Evolutionary conservation across 805 yeast genomes (phyloP).

Genomic region (Nakazawaea pomicola): DNA sequence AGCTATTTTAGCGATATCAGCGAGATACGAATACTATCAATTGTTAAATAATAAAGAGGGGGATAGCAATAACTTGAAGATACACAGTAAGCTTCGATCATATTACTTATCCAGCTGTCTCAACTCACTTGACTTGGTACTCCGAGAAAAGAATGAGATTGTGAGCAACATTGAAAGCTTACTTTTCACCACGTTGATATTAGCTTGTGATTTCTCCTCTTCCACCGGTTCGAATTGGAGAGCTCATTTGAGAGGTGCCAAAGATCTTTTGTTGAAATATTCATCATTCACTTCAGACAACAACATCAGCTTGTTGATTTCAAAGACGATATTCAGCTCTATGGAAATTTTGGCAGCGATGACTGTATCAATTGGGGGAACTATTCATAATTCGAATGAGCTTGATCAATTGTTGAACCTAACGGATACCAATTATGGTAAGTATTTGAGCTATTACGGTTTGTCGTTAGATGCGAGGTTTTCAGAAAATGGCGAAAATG

Average conservation of each 20-base stretch:
- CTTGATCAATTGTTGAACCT: constrained; percentile 31
- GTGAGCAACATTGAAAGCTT: constrained; percentile 62
- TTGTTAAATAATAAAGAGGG: constrained; percentile 14
- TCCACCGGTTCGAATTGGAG: constrained; percentile 60
- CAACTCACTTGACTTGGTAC: constrained; percentile 49
- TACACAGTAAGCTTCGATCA: constrained; percentile 56
- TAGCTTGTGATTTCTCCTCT: constrained; percentile 62
- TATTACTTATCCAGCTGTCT: constrained; percentile 63
- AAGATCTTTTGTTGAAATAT: constrained; percentile 53
- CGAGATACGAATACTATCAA: constrained; percentile 40
- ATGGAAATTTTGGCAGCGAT: constrained; percentile 60
- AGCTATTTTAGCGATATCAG: constrained; percentile 71
- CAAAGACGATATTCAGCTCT: constrained; percentile 32
- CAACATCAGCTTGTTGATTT: constrained; percentile 9
- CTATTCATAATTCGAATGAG: constrained; percentile 47
- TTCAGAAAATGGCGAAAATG: constrained; percentile 1
- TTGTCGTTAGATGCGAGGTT: constrained; percentile 23
- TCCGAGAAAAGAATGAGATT: constrained; percentile 34
- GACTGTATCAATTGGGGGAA: constrained; percentile 56
- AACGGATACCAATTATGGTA: constrained; percentile 19
- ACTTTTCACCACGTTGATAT: constrained; percentile 58
- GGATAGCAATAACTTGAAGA: constrained; percentile 13
- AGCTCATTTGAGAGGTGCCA: constrained; percentile 64
- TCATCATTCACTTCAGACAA: constrained; percentile 19
- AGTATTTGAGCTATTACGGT: constrained; percentile 23